A percentile compares a stretch with the other conserved stretches of the same genome.
These are phyloP conservation scores for Quercus lobata DNA, from an alignment of 331 rosid species.

Conservation along the genomic window DNA sequence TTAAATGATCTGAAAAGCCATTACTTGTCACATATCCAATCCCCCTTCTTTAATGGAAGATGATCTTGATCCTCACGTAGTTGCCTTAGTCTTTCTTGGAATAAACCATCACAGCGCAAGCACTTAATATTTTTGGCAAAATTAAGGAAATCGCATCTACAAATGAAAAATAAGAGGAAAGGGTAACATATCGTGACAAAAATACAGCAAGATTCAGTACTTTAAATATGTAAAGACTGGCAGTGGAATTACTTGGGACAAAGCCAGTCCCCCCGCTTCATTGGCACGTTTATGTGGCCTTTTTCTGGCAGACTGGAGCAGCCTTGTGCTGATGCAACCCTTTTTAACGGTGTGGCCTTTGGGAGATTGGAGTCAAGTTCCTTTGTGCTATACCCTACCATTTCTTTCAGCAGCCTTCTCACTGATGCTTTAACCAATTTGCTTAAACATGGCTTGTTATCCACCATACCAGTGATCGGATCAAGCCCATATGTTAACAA, in stretches of 20 bases:
- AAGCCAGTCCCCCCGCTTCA: slow-evolving; percentile 81
- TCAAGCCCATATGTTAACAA: slow-evolving; percentile 70
- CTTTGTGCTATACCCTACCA: slow-evolving; percentile 39
- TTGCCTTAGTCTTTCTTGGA: slow-evolving; percentile 48
- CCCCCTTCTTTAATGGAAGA: slow-evolving; percentile 83
- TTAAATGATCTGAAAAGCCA: slow-evolving; percentile 21
- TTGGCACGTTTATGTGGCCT: slow-evolving; percentile 21
- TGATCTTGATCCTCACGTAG: slow-evolving; percentile 47
- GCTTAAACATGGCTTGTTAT: slow-evolving; percentile 52
- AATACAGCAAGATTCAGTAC: background rate
- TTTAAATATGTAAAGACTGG: slow-evolving; percentile 3
- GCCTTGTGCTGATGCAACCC: slow-evolving; percentile 14
- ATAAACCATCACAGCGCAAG: slow-evolving; percentile 57
- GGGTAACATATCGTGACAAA: slow-evolving; percentile 1
- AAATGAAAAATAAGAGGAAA: slow-evolving; percentile 21
- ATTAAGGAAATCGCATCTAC: slow-evolving; percentile 68
- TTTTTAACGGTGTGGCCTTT: slow-evolving; percentile 6
- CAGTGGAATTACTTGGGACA: slow-evolving; percentile 57
- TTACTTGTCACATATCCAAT: slow-evolving; percentile 82
- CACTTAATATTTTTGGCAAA: slow-evolving; percentile 76
- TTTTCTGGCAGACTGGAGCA: slow-evolving; percentile 29
- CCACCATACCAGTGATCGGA: slow-evolving; percentile 42
- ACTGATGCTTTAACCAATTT: slow-evolving; percentile 55
- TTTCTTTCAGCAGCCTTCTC: slow-evolving; percentile 60
- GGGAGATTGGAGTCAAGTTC: slow-evolving; percentile 23